These are phyloP conservation scores for Debaryomyces sp. DNA, from an alignment of 1,139 yeast genomes.

Conservation along the genomic window DNA sequence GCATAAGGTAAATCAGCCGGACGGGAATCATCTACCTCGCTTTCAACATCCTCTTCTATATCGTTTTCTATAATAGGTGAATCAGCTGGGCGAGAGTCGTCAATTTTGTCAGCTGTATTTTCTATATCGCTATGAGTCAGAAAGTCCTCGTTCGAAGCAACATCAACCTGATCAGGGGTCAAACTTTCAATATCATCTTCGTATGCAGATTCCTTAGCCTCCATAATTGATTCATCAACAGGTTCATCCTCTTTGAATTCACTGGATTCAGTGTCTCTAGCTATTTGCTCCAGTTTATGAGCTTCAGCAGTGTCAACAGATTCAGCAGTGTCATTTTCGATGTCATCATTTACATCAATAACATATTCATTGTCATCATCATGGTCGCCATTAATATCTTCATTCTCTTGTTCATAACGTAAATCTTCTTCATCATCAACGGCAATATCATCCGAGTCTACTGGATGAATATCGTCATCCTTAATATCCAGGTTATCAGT, in stretches of 20 bases:
- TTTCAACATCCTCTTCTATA: not conserved
- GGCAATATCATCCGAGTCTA: no score
- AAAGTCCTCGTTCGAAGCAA: not conserved
- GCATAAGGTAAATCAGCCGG: conserved; percentile 4
- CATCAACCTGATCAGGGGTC: conserved; percentile 8
- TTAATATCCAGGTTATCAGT: no score
- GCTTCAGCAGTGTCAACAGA: not conserved
- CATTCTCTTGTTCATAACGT: not conserved
- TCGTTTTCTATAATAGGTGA: conserved; percentile 6
- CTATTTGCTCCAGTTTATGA: not conserved
- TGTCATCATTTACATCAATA: conserved; percentile 4
- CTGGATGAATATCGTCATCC: no score
- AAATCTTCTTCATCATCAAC: not conserved
- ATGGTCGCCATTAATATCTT: not conserved
- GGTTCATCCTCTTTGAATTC: conserved; percentile 6
- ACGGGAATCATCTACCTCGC: conserved; percentile 2
- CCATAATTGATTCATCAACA: conserved; percentile 8
- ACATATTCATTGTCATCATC: not conserved
- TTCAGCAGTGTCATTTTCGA: conserved; percentile 6
- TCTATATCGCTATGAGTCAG: conserved; percentile 10
- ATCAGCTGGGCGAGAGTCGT: not conserved
- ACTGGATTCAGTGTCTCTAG: not conserved
- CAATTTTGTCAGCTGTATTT: conserved; percentile 9
- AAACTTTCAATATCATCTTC: conserved; percentile 1
- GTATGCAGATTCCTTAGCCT: conserved; percentile 3